Evolutionary conservation across 1,284 basidiomycete genomes (phyloP), one percentile per base, ranked within the genome.

Genomic region (Mycena sp.): DNA sequence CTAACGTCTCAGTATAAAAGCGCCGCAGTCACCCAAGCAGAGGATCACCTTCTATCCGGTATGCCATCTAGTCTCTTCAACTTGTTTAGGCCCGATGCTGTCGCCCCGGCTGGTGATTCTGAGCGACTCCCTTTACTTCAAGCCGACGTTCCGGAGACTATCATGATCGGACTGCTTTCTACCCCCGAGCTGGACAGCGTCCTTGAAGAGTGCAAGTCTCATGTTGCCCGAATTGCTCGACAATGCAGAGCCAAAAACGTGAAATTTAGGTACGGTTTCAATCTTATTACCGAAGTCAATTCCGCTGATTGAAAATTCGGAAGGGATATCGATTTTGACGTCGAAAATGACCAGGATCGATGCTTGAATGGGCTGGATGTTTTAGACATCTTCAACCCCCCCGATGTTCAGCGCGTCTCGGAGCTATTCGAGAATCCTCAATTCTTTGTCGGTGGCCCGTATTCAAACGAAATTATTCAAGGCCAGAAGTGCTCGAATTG

Each of bases 141-240:
- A 12, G 54, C 19, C n/a, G 46, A 53, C 37, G 29, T 25, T 21
- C 21, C 38, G 12, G 37, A 40, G 16, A 53, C n/a, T n/a, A n/a
- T n/a, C n/a, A n/a, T 49, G 11, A 25, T 65, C 28, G 76, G 79
- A 2, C 65, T 80, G 17, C 70, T 80, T 7, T 79, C 81, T 5
- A 80, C 80, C 10, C 70, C 72, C 4, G 80, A 82, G 58, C 70
- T 82, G 26, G 71, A 76, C 17, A 76, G 74, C 30, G 81, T 78
- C 4, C 64, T 77, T n/a, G 75, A 76, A 21, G 73, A 78, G 21
- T 82, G 81, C 64, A 76, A 74, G 64, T 64, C 67, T 2, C 74
- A 72, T 35, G 81, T 83, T 1, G 71, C 71, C 16, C 70, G 71
- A 9, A 81, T 83, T 45, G 75, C 76, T 2, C 74, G 69, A 38